Conservation (phyloP, 2,329 filamentous ascomycete genomes). For the Fonsecaea pedrosoi region DNA sequence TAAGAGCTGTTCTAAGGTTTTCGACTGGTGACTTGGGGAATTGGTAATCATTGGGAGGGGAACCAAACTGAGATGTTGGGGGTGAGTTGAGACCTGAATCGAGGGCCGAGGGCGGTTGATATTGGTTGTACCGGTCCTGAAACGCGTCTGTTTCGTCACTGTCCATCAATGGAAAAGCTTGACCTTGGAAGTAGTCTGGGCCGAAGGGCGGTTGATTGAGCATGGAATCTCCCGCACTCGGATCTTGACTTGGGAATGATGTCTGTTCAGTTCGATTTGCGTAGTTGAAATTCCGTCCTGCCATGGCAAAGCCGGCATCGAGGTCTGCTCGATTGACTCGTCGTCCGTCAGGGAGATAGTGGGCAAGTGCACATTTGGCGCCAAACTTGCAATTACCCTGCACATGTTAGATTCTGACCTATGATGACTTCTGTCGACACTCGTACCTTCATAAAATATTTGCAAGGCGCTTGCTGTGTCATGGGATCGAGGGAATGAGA, state of each 20-base stretch:
- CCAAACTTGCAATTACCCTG: conserved; percentile 99
- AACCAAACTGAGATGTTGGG: conserved; percentile 74
- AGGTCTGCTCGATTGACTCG: conserved; percentile 78
- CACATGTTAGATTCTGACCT: conserved; percentile 39
- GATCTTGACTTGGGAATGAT: conserved; percentile 68
- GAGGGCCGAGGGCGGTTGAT: conserved; percentile 61
- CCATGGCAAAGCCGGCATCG: conserved; percentile 57
- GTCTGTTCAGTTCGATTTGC: conserved; percentile 69
- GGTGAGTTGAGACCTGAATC: conserved; percentile 66
- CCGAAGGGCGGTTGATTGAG: conserved; percentile 62
- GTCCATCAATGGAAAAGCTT: conserved; percentile 52
- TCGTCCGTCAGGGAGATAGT: conserved; percentile 91
- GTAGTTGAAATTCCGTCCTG: conserved; percentile 33
- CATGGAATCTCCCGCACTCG: conserved; percentile 76
- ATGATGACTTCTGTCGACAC: conserved; percentile 5
- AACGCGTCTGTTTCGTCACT: conserved; percentile 51
- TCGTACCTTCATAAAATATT: conserved; percentile 95
- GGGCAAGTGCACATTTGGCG: conserved; percentile 94
- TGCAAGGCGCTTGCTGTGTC: conserved; percentile 86
- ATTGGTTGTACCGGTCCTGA: conserved; percentile 45
- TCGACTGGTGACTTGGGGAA: conserved; percentile 78
- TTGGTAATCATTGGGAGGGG: conserved; percentile 78
- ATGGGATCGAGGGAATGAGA: conserved; percentile 88
- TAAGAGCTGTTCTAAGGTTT: conserved; percentile 76
- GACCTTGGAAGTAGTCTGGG: conserved; percentile 45